Base-by-base conservation (phyloP, 805 yeast genomes). In the Barnettozyma salicaria region DNA sequence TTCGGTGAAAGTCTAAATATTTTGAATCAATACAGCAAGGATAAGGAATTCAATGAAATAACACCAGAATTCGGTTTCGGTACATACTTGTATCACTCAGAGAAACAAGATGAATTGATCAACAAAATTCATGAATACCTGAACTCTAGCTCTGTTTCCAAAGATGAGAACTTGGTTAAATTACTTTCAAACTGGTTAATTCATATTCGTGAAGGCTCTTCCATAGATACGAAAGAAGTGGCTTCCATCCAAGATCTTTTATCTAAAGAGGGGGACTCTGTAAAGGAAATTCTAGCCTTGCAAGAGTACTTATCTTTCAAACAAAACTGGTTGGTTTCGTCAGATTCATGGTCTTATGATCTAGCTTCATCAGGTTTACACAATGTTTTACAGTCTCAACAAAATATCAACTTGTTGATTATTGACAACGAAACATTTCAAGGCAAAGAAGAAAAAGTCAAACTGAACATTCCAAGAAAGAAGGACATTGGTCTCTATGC, bases 271-370 rank as follows among this genome's bases (percentile, higher is more conserved):
- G 60, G 76, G 12, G 57, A 55, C 4, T 52, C 62, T 26, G 70
- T 79, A 4, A 44, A 61, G 16, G 59, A 67, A 12, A 55, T 87
- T 19, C 60, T 81, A 36, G 58, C 63, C 4, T 56, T 67, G 29
- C 60, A 67, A 40, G 68, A 70, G 7, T 63, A 59, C 40, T 74
- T 84, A 48, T 46, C 52, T 20, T 57, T 68, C 38, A 66, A 67
- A 34, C 67, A 82, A 10, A 67, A 74, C 36, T 90, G 97, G 97
- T 68, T 90, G 42, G 68, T 90, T 39, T 96, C 97, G 22, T 87
- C 96, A 14, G 97, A 90, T 59, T 77, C 92, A 22, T 90, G 97
- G 97, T 74, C 96, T 16, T 88, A 80, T 56, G 97, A 90, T 63
- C 66, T 86, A 49, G 97, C 97, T 29, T 68, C 83, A 44, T 82